A percentile compares a stretch with the other conserved stretches of the same genome.
Evolutionary conservation across 2,329 filamentous ascomycete species (phyloP).

Genomic region (Fusarium sulawesiense): DNA sequence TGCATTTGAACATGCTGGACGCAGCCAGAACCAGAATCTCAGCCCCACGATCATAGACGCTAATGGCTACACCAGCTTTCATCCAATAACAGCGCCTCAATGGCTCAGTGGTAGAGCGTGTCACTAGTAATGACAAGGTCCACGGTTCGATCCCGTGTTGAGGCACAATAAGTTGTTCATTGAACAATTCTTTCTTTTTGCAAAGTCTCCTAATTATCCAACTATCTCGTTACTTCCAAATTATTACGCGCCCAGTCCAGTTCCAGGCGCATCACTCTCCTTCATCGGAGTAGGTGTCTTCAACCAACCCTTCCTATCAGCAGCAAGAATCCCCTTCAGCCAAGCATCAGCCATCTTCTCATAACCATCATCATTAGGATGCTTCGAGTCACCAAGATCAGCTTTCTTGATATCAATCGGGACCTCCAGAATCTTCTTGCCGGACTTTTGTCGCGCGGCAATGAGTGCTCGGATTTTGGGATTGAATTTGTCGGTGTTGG

Average conservation of each 20-base stretch:
- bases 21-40: fast-evolving
- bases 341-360: conserved; percentile 36
- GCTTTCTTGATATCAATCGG: conserved; percentile 21
- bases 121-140: conserved; percentile 35
- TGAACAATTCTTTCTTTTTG: fast-evolving
- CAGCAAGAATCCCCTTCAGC: conserved; percentile 24
- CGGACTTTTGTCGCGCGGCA: not conserved
- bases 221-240: not conserved
- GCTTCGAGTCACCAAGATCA: conserved; percentile 26
- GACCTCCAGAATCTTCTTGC: conserved; percentile 21
- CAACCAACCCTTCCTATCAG: conserved; percentile 27
- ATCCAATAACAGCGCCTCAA: conserved; percentile 18
- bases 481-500: conserved; percentile 31
- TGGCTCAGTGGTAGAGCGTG: conserved; percentile 33
- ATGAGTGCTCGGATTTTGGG: conserved; percentile 15
- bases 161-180: not conserved
- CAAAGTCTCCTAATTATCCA: no score
- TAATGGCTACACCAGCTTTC: fast-evolving
- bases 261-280: conserved; percentile 13
- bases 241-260: conserved; percentile 8
- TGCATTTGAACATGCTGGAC: not conserved
- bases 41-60: not conserved
- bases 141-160: conserved; percentile 29
- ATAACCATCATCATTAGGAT: conserved; percentile 33
- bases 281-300: conserved; percentile 21